Base-by-base conservation (phyloP, 1,139 yeast species). In the Yamadazyma mexicana region DNA sequence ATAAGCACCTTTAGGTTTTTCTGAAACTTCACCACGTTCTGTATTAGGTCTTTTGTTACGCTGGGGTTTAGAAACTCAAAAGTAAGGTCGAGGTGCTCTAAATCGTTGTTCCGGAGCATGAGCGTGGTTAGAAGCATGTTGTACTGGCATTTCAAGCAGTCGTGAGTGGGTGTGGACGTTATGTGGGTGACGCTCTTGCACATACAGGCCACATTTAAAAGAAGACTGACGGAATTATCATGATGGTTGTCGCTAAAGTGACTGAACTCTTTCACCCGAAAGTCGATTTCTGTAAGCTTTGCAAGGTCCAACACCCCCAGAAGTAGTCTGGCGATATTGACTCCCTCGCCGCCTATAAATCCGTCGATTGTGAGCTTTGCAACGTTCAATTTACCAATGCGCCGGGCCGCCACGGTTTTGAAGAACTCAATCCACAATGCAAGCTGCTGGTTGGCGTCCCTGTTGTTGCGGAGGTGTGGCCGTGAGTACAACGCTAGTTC, bases 141-240 rank as follows among this genome's bases (percentile, higher is more conserved):
- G 14, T 36, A 25, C 34, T 49, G 54, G 30, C 54, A 49, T 3
- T 30, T 40, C 23, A 49, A 37, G 33, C 54, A 49, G 32, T 49
- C 38, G 30, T 35, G 46, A 1, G 54, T 49, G 4, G 54, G 54
- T 1, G 22, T 37, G 8, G 46, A 32, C 5, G 26, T 26, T 14
- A 49, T 32, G 4, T 26, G 25, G 3, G 26, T 33, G 3, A 49
- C 24, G 10, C 36, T 35, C 8, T 26, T 8, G 29, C 6, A 10
- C 3, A 32, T 28, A 11, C 31, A 3, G 31, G 31, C 25, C 18
- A 49, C 12, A 17, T 39, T 39, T 3, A 30, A 15, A 3, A 49
- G 34, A 7, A 49, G 22, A 29, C 40, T 47, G 5, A 31, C 22
- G 9, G 28, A 12, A 29, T 42, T 49, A 9, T 31, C 29, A 34